Evolutionary conservation across 306 rosid genomes (phyloP).

Genomic region (Alnus rubra): DNA sequence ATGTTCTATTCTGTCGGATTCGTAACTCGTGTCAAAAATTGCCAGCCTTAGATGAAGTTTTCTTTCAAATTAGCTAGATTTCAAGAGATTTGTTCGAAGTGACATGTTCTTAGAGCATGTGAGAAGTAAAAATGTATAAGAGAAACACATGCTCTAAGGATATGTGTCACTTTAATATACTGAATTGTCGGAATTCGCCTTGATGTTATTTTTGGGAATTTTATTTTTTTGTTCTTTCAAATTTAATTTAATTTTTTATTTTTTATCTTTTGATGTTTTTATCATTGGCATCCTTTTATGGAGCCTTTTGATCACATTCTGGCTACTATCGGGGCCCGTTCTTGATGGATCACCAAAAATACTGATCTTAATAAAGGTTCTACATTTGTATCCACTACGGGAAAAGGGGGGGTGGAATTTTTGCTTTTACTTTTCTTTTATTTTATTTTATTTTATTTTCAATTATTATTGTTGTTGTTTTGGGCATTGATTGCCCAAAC

Average conservation of each 20-base stretch:
- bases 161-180: no score
- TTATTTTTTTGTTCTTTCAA: slow-evolving; percentile 26
- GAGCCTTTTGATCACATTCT: slow-evolving; percentile 5
- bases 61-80: no score
- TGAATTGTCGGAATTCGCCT: no score
- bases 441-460: slow-evolving; percentile 23
- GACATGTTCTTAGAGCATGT: no score
- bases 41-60: no score
- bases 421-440: slow-evolving; percentile 18
- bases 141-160: no score
- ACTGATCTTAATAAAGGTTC: neutral
- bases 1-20: no score
- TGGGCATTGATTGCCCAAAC: slow-evolving; percentile 43
- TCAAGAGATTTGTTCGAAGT: no score
- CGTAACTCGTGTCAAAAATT: no score
- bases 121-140: no score
- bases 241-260: slow-evolving; percentile 1
- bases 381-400: slow-evolving; percentile 35
- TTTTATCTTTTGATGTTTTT: slow-evolving; percentile 12
- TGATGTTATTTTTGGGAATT: neutral
- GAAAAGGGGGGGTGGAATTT: slow-evolving; percentile 22
- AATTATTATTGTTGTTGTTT: slow-evolving; percentile 36
- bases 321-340: slow-evolving; percentile 37
- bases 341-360: slow-evolving; percentile 21
- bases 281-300: no score